Conservation (phyloP, 1,284 basidiomycete genomes). For the Singerocomus inundabilis region DNA sequence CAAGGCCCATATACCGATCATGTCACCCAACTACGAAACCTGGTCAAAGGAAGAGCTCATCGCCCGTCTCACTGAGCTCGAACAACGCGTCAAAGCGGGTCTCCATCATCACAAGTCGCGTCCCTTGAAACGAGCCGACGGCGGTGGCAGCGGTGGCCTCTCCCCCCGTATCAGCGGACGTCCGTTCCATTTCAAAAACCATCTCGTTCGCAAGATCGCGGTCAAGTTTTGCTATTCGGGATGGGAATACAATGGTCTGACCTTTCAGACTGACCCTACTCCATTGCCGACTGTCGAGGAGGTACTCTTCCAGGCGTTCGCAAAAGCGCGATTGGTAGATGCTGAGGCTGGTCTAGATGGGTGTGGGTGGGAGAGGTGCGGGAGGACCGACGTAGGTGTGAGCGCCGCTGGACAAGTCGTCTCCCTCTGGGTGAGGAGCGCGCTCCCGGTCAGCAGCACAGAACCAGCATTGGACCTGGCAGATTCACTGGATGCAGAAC, state of each 20-base stretch:
- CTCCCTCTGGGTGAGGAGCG: conserved; percentile 85
- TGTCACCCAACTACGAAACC: conserved; percentile 45
- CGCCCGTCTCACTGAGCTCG: conserved; percentile 55
- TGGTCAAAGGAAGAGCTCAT: conserved; percentile 73
- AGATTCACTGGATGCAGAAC: not conserved
- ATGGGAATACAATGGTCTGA: conserved; percentile 88
- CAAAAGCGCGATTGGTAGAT: conserved; percentile 75
- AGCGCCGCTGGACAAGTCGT: conserved; percentile 94
- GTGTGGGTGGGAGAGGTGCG: conserved; percentile 89
- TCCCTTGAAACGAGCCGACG: not conserved
- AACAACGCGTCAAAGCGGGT: conserved; percentile 28
- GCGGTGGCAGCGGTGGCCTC: not conserved
- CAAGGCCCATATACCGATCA: conserved; percentile 27
- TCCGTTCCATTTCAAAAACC: conserved; percentile 62
- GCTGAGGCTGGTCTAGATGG: conserved; percentile 73
- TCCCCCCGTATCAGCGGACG: conserved; percentile 22
- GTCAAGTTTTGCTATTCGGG: conserved; percentile 92
- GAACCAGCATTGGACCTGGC: not conserved
- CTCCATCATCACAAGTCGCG: conserved; percentile 3
- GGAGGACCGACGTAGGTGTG: conserved; percentile 93
- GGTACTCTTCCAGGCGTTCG: conserved; percentile 81
- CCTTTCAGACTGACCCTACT: conserved; percentile 69
- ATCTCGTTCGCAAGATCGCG: conserved; percentile 85
- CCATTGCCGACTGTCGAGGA: conserved; percentile 89
- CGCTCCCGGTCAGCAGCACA: conserved; percentile 32